Percentiles rank a stretch among this genome's conserved stretches.
Conservation (phyloP, 306 rosid species). For the Malus orientalis region DNA sequence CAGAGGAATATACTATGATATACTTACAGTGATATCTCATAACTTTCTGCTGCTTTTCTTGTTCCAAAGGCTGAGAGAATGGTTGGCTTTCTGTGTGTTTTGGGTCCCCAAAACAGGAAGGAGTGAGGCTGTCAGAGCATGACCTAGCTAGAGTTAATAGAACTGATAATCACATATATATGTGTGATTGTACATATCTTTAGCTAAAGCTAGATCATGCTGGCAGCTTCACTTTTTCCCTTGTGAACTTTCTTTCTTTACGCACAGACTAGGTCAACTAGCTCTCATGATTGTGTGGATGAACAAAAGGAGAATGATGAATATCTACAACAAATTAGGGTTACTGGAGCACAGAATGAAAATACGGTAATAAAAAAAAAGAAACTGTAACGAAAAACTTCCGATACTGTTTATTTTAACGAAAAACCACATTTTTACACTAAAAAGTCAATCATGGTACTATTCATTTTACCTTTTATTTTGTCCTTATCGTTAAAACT, state of each 20-base stretch:
- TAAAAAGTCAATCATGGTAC: too few species aligned
- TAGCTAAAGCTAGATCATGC: conserved; percentile 80
- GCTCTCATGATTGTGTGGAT: not conserved
- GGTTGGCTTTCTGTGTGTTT: not conserved
- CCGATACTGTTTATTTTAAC: too few species aligned
- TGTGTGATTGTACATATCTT: not conserved
- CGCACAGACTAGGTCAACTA: not conserved
- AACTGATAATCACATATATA: not conserved
- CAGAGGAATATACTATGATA: conserved; percentile 4
- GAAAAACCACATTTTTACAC: too few species aligned
- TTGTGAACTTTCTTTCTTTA: conserved; percentile 30
- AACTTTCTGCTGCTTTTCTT: conserved; percentile 12
- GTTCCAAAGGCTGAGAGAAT: not conserved
- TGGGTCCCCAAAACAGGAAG: conserved; percentile 65
- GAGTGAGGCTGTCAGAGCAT: conserved; percentile 99
- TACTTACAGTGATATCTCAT: conserved; percentile 14
- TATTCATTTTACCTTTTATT: too few species aligned
- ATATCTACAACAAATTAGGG: not conserved
- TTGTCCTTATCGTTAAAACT: too few species aligned
- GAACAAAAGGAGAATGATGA: not conserved
- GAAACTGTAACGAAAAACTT: too few species aligned
- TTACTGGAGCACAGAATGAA: not conserved
- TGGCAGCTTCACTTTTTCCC: conserved; percentile 99
- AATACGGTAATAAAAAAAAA: not conserved
- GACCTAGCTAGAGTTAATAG: conserved; percentile 80